Evolutionary conservation across 495 filamentous ascomycete genomes (phyloP), one percentile per base, ranked within the genome.

Genomic region (Lasiosphaeriaceae sp.): DNA sequence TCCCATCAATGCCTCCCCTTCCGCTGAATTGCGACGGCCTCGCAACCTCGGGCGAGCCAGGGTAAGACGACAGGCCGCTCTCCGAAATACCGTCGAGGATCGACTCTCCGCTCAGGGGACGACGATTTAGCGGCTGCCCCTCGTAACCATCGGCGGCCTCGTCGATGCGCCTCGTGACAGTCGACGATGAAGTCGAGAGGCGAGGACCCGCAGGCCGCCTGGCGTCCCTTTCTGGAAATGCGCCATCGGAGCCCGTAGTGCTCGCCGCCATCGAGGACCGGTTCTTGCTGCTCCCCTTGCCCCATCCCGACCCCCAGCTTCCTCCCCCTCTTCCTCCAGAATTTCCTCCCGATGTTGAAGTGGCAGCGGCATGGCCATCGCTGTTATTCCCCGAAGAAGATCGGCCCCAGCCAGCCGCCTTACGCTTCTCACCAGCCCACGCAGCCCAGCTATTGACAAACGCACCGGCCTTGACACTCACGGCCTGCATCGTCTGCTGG

Each of bases 371-470:
- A 2, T 17, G 14, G 39, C 17, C 29, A 19, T 19, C 37, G 41
- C 35, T n/a, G 21, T 11, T 50, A 34, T 43, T 50, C 14, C 49
- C 47, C 47, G 47, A 49, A 22, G 47, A 49, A 22, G 47, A 26
- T 50, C 76, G 67, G 47, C 75, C 78, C 77, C 82, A 83, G 8
- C 83, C 80, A 39, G 73, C 78, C 59, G 72, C 76, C 65, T 88
- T 90, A 47, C 87, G 78, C 74, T 95, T 96, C 72, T 98, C 92
- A 26, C 84, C 85, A 6, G 93, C 93, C 94, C 94, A 98, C 2
- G 83, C 74, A n/a, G 92, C 86, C 95, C 95, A 97, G 23, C 90
- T 95, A 49, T 87, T 92, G 47, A 98, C 78, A 63, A 96, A 98
- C 5, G 93, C 88, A 17, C 90, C 82, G 11, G 93, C 93, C 59